Percentiles rank a stretch among this genome's conserved stretches.
These are phyloP conservation scores for Dioscorea cayenensis DNA, from an alignment of 116 monocot species.

Conservation along the genomic window DNA sequence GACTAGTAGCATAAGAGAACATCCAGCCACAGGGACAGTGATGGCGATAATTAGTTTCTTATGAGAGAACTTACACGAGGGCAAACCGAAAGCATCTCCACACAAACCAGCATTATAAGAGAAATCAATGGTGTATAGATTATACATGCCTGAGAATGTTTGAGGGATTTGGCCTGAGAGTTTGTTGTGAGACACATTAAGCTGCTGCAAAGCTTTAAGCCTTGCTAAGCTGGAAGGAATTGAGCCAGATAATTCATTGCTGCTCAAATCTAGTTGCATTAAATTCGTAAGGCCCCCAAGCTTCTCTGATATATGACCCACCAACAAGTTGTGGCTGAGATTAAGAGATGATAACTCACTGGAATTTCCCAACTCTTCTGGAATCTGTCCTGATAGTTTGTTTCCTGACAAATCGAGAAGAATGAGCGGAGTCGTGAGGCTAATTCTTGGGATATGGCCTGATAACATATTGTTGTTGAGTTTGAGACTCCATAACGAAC, in stretches of 20 bases:
- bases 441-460: slow-evolving; percentile 33
- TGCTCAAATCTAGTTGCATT: slow-evolving; percentile 37
- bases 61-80: too few species aligned
- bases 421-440: slow-evolving; percentile 12
- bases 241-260: slow-evolving; percentile 32
- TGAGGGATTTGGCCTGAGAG: background rate
- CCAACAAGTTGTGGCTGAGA: slow-evolving; percentile 44
- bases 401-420: slow-evolving; percentile 59
- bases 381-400: slow-evolving; percentile 48
- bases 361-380: slow-evolving; percentile 44
- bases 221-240: slow-evolving; percentile 43
- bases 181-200: slow-evolving; percentile 40
- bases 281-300: slow-evolving; percentile 30
- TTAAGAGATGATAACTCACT: slow-evolving; percentile 30
- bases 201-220: slow-evolving; percentile 16
- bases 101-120: too few species aligned
- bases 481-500: slow-evolving; percentile 44
- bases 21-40: too few species aligned
- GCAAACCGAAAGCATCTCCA: too few species aligned
- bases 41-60: too few species aligned
- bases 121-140: too few species aligned
- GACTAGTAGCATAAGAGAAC: too few species aligned
- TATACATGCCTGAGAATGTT: too few species aligned
- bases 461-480: slow-evolving; percentile 54
- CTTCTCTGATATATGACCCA: slow-evolving; percentile 44